Base-by-base conservation (phyloP, 1,139 yeast genomes). In the Candida neerlandica region DNA sequence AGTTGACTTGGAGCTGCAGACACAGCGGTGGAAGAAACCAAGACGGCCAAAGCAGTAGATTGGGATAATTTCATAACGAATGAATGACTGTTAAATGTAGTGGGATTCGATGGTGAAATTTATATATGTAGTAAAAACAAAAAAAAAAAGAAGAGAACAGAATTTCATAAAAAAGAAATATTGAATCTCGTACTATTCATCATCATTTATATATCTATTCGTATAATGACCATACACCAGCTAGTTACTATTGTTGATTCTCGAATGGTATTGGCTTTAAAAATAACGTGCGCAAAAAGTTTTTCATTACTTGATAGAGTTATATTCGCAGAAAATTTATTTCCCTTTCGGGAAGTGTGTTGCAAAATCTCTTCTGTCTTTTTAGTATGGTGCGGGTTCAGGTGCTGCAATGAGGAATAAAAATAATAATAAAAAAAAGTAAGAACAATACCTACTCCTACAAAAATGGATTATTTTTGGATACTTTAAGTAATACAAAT, bases 1-100 rank as follows among this genome's bases (percentile, higher is more conserved):
- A 18, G 32, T 47, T 44, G 52, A 29, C 70, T 53, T 26, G 75
- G 73, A 14, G 55, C 56, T 43, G 63, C 40, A 11, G 39, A 35
- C 0, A 21, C 63, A 14, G 63, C 63, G 15, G 68, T 55, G 14
- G 66, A 47, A 43, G 59, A 55, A 2, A 70, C 67, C 49, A 70
- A 61, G 46, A 70, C 51, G 44, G 75, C 64, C 41, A 67, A 49
- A 53, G 67, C 59, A 30, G 71, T 54, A 32, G 73, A 55, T 27
- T 66, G 57, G 32, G 66, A 54, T 51, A 69, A 61, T 59, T 61
- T 69, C 73, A 69, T 65, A 43, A 44, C 51, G 52, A 51, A 29
- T 42, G 54, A n/a, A 44, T 19, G n/a, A 29, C 23, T 21, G 37
- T 41, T 35, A 11, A 18, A 16, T 29, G 34, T 5, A 15, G 19